Conservation (phyloP, 768 basidiomycete genomes). For the Calocybe indica region DNA sequence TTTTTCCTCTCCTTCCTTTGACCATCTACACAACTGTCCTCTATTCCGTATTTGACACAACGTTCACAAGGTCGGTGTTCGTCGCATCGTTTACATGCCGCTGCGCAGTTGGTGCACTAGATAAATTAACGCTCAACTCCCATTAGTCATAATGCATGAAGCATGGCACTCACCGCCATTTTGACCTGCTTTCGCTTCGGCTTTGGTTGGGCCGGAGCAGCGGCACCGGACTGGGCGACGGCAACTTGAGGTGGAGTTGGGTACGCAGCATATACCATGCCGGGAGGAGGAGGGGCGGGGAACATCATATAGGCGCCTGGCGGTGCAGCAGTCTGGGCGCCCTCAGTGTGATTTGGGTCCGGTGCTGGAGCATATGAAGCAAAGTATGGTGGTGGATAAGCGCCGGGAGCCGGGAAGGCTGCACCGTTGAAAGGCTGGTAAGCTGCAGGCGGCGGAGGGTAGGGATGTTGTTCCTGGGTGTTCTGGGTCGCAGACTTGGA, state of each 20-base stretch:
- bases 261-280: conserved; percentile 39
- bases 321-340: conserved; percentile 27
- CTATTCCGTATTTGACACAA: conserved; percentile 83
- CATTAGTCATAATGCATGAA: not conserved
- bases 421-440: conserved; percentile 26
- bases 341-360: conserved; percentile 28
- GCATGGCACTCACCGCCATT: conserved; percentile 52
- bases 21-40: conserved; percentile 77
- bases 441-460: conserved; percentile 25
- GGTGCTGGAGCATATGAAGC: conserved; percentile 37
- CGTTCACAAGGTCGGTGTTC: conserved; percentile 85
- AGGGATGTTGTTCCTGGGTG: conserved; percentile 24
- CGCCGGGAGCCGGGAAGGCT: conserved; percentile 24
- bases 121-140: not conserved
- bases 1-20: conserved; percentile 92
- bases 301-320: conserved; percentile 35
- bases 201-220: conserved; percentile 25
- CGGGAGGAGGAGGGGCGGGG: conserved; percentile 29
- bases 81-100: conserved; percentile 86
- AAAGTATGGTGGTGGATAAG: conserved; percentile 34
- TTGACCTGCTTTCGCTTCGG: conserved; percentile 86
- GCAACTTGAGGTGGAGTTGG: conserved; percentile 28
- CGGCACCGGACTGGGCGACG: conserved; percentile 23
- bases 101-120: conserved; percentile 80
- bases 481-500: conserved; percentile 17